These are phyloP conservation scores for Aquilaria agallochum DNA, from an alignment of 441 rosid species.

Conservation along the genomic window DNA sequence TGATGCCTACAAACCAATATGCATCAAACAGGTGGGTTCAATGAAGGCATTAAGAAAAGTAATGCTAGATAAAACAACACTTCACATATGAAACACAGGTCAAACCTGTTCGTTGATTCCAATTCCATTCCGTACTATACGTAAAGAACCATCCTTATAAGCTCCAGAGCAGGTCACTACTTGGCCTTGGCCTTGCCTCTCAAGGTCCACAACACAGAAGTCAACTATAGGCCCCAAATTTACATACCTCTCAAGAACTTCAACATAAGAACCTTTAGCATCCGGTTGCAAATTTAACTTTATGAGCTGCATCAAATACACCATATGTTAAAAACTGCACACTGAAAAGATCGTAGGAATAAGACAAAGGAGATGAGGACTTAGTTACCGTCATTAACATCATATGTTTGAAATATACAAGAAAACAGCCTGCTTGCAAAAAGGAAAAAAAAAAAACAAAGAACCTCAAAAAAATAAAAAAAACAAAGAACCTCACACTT, in stretches of 20 bases:
- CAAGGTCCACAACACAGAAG: conserved; percentile 98
- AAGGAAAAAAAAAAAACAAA: too few relatives aligned
- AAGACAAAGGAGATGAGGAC: too few relatives aligned
- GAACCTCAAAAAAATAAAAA: too few relatives aligned
- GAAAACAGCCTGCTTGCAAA: too few relatives aligned
- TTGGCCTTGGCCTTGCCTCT: conserved; percentile 99
- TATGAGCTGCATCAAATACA: conserved; percentile 51
- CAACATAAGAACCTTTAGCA: conserved; percentile 91
- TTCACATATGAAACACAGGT: conserved; percentile 5
- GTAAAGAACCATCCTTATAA: conserved; percentile 96
- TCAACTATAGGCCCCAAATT: conserved; percentile 98
- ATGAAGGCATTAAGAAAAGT: conserved; percentile 4
- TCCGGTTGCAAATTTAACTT: conserved; percentile 83
- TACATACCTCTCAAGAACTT: conserved; percentile 85
- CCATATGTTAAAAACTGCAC: too few relatives aligned
- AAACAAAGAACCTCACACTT: too few relatives aligned
- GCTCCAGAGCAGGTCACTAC: conserved; percentile 99
- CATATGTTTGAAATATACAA: too few relatives aligned
- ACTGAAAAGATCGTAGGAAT: too few relatives aligned
- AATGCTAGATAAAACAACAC: conserved; percentile 4
- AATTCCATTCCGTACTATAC: conserved; percentile 95
- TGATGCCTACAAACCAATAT: conserved; percentile 61
- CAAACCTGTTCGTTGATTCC: conserved; percentile 98
- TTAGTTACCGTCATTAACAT: too few relatives aligned
- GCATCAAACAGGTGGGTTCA: conserved; percentile 9